Conservation (phyloP, 768 basidiomycete genomes). For the Suillus fuscotomentosus region DNA sequence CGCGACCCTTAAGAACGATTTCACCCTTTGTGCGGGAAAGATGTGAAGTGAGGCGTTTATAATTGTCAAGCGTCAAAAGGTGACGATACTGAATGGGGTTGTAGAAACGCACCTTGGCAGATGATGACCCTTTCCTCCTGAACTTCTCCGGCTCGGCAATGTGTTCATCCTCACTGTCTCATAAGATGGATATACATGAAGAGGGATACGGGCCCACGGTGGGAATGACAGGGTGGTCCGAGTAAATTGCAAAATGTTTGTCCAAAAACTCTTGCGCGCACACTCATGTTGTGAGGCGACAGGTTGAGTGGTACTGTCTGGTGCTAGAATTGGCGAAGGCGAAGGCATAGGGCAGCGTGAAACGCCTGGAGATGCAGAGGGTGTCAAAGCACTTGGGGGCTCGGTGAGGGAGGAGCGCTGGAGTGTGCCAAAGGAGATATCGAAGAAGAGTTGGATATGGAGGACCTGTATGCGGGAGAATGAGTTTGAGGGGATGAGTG, state of each 20-base stretch:
- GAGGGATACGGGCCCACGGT: no score
- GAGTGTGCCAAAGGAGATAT: not conserved
- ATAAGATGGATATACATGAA: no score
- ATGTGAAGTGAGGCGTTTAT: slow-evolving; percentile 50
- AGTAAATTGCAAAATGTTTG: no score
- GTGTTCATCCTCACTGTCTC: slow-evolving; percentile 71
- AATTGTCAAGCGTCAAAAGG: slow-evolving; percentile 23
- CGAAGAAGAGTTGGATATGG: not conserved
- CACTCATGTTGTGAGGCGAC: slow-evolving; percentile 17
- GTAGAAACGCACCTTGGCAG: slow-evolving; percentile 42
- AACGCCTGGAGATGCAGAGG: slow-evolving; percentile 72
- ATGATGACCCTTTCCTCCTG: slow-evolving; percentile 30
- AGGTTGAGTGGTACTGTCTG: slow-evolving; percentile 66
- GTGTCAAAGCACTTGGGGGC: slow-evolving; percentile 13
- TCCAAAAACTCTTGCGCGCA: no score
- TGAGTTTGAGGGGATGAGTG: not conserved
- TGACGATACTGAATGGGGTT: slow-evolving; percentile 12
- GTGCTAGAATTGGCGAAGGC: slow-evolving; percentile 63
- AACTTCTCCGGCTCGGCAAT: slow-evolving; percentile 42
- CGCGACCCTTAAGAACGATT: slow-evolving; percentile 43
- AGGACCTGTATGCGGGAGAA: not conserved
- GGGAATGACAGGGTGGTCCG: no score
- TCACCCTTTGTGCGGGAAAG: slow-evolving; percentile 55
- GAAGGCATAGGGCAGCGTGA: slow-evolving; percentile 73
- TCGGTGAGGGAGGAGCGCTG: not conserved